Conservation (phyloP, 805 yeast genomes). For the Cephaloascus albidus region DNA sequence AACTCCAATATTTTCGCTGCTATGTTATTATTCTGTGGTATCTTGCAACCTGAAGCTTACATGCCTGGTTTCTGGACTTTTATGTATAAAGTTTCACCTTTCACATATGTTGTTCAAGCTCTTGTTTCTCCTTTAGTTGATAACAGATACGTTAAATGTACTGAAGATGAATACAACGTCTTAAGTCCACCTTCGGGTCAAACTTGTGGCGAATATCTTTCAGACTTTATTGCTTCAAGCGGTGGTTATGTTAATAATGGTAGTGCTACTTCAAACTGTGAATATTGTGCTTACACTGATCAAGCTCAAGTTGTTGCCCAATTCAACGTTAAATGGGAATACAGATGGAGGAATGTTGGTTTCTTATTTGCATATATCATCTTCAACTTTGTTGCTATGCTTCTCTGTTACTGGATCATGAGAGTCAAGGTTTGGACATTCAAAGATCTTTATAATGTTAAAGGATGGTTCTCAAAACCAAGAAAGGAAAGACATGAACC, state of each 20-base stretch:
- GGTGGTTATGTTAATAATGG: slow-evolving; percentile 36
- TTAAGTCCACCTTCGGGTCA: slow-evolving; percentile 35
- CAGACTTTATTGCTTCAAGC: slow-evolving; percentile 15
- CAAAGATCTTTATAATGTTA: not conserved
- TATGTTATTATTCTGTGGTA: slow-evolving; percentile 26
- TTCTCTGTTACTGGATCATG: slow-evolving; percentile 19
- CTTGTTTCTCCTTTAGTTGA: slow-evolving; percentile 27
- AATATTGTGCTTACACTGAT: slow-evolving; percentile 19
- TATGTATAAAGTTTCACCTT: slow-evolving; percentile 36
- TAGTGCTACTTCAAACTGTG: slow-evolving; percentile 16
- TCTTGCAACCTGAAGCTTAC: slow-evolving; percentile 30
- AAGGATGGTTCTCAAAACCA: not conserved
- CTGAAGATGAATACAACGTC: slow-evolving; percentile 20
- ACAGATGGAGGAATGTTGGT: slow-evolving; percentile 64
- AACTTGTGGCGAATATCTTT: slow-evolving; percentile 39
- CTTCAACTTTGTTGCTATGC: slow-evolving; percentile 31
- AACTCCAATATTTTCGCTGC: slow-evolving; percentile 25
- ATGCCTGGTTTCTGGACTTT: slow-evolving; percentile 43
- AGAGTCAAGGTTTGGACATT: slow-evolving; percentile 16
- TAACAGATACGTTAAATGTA: slow-evolving; percentile 26
- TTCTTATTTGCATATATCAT: slow-evolving; percentile 35
- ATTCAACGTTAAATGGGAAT: slow-evolving; percentile 22
- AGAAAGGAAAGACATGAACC: not conserved
- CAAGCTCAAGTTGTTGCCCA: slow-evolving; percentile 18
- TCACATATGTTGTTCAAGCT: slow-evolving; percentile 36